Evolutionary conservation across 768 basidiomycete species (phyloP).

Genomic region (Hydnum rufescens): DNA sequence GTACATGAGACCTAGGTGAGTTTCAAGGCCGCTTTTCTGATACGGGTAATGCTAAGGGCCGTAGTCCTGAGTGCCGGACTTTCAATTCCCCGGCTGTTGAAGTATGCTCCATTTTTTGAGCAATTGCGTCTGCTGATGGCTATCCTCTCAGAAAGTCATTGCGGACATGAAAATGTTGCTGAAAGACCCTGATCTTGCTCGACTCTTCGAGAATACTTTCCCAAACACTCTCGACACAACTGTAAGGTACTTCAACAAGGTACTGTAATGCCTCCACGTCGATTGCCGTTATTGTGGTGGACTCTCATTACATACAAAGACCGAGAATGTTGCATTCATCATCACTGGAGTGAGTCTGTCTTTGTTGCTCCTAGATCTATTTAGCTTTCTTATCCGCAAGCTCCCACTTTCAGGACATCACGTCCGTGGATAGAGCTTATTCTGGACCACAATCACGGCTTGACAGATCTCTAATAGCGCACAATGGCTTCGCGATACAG

Average conservation of each 20-base stretch:
- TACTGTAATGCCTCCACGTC: conserved; percentile 12
- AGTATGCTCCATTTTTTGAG: conserved; percentile 19
- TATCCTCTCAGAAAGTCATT: conserved; percentile 37
- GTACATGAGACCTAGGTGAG: neutral
- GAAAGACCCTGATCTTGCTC: conserved; percentile 58
- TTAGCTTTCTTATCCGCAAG: neutral
- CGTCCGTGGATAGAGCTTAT: conserved; percentile 30
- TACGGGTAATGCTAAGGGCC: too few species aligned
- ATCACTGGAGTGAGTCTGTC: conserved; percentile 47
- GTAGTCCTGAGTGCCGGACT: conserved; percentile 41
- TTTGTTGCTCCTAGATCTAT: too few species aligned
- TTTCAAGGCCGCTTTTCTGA: conserved; percentile 19
- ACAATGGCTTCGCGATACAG: conserved; percentile 69
- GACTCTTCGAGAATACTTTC: conserved; percentile 65
- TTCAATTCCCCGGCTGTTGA: conserved; percentile 61
- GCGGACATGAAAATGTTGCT: conserved; percentile 49
- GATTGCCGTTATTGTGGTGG: neutral
- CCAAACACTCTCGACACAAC: conserved; percentile 72
- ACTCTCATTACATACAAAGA: conserved; percentile 19
- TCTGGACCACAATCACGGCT: too few species aligned
- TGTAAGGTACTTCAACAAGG: conserved; percentile 52
- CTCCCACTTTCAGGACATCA: conserved; percentile 35
- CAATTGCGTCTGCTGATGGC: neutral
- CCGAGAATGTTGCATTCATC: conserved; percentile 55
- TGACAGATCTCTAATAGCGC: conserved; percentile 28